A percentile compares a stretch with the other conserved stretches of the same genome.
phyloP scores from a whole-genome alignment of 805 yeast species.

The Metschnikowia lochheadii region DNA sequence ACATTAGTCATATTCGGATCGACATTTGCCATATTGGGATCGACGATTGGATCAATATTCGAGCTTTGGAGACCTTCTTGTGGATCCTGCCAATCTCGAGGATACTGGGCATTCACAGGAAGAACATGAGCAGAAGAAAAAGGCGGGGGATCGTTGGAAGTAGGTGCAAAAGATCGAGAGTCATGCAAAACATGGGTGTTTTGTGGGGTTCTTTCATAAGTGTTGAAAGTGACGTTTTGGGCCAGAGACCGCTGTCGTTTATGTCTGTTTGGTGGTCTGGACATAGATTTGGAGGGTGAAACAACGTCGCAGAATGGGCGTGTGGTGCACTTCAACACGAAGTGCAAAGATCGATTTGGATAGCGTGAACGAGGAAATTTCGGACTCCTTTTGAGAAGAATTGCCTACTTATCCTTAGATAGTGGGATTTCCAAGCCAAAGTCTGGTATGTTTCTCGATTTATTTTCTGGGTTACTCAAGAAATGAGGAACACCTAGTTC shows the following conservation, averaged over 20 bases:
- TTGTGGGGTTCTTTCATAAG: neutral
- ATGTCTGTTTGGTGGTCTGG: slow-evolving; percentile 1
- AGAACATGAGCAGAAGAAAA: neutral
- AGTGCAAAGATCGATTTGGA: neutral
- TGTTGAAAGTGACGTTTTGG: slow-evolving; percentile 1
- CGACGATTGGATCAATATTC: neutral
- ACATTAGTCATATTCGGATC: neutral
- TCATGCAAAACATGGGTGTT: neutral
- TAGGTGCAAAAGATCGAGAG: neutral
- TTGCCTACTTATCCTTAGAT: neutral
- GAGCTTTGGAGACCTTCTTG: neutral
- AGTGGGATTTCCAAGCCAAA: no score
- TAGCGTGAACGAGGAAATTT: neutral
- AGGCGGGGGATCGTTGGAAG: neutral
- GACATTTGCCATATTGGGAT: neutral
- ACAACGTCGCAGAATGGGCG: neutral
- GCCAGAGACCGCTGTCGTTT: slow-evolving; percentile 9
- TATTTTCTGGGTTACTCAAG: no score
- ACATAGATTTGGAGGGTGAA: neutral
- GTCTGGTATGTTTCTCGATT: no score
- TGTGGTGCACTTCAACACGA: neutral
- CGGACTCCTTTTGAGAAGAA: neutral
- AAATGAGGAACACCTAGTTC: neutral
- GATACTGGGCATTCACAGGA: neutral
- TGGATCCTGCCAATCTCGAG: neutral